A percentile compares a stretch with the other conserved stretches of the same genome.
Evolutionary conservation across 345 rosid genomes (phyloP).

Genomic region (Conringia planisiliqua): DNA sequence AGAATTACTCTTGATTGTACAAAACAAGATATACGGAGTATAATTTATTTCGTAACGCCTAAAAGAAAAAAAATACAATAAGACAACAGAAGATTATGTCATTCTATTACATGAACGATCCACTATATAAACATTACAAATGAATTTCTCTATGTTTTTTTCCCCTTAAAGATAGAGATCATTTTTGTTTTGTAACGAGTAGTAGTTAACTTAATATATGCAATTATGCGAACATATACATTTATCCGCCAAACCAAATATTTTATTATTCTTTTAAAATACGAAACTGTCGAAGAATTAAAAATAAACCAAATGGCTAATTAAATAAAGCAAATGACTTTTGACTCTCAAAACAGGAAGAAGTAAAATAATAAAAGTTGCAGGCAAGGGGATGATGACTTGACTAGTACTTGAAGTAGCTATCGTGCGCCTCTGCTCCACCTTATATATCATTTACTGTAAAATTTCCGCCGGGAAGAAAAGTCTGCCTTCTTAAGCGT

Average conservation of each 20-base stretch:
- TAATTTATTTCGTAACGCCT: background rate
- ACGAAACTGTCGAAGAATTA: background rate
- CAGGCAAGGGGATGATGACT: background rate
- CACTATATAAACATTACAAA: background rate
- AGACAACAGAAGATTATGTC: background rate
- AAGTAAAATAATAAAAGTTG: slow-evolving; percentile 12
- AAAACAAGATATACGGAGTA: too few relatives aligned
- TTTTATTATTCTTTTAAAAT: too few relatives aligned
- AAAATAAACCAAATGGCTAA: background rate
- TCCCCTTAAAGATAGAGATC: too few relatives aligned
- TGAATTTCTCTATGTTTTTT: background rate
- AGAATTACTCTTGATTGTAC: background rate
- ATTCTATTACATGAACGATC: background rate
- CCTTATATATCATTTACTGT: slow-evolving; percentile 17
- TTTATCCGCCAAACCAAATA: background rate
- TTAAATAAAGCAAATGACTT: background rate
- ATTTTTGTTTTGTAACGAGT: too few relatives aligned
- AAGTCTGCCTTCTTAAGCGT: slow-evolving; percentile 13
- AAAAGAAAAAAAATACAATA: too few relatives aligned
- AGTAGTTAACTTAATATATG: too few relatives aligned
- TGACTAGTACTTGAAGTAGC: background rate
- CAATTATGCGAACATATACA: background rate
- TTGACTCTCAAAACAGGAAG: background rate
- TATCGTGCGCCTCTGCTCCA: slow-evolving; percentile 26
- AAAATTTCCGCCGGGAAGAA: slow-evolving; percentile 39